Conservation (phyloP, 176 grass and related monocot species). For the Dendrocalamus sinicus region DNA sequence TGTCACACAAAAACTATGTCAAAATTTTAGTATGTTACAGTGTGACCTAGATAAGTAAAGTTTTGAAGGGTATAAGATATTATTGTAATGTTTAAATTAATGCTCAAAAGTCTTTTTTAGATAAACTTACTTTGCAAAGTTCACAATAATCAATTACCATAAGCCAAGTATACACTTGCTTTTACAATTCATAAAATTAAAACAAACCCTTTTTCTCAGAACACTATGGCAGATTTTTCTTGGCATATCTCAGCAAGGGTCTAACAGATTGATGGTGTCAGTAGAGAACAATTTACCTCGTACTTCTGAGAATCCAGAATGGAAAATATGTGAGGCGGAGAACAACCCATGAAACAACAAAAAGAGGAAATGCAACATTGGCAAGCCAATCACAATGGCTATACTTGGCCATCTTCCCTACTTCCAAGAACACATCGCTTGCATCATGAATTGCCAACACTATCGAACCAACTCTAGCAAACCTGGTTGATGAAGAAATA, state of each 20-base stretch:
- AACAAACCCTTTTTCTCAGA: background rate
- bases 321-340: constrained; percentile 79
- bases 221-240: background rate
- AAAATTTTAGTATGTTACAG: background rate
- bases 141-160: background rate
- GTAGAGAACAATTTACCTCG: constrained; percentile 61
- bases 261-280: background rate
- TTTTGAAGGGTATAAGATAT: background rate
- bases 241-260: constrained; percentile 9
- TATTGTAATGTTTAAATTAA: background rate
- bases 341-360: constrained; percentile 73
- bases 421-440: constrained; percentile 78
- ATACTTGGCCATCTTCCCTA: constrained; percentile 84
- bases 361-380: constrained; percentile 63
- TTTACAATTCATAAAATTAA: constrained; percentile 14
- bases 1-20: background rate
- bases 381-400: constrained; percentile 68
- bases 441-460: constrained; percentile 86
- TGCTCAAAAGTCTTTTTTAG: background rate
- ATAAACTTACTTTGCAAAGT: background rate
- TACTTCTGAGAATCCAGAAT: constrained; percentile 87
- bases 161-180: constrained; percentile 1
- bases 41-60: background rate
- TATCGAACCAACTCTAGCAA: constrained; percentile 74
- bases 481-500: constrained; percentile 60